A percentile compares a stretch with the other conserved stretches of the same genome.
phyloP scores from a whole-genome alignment of 768 basidiomycete genomes.

The Collybia nuda region DNA sequence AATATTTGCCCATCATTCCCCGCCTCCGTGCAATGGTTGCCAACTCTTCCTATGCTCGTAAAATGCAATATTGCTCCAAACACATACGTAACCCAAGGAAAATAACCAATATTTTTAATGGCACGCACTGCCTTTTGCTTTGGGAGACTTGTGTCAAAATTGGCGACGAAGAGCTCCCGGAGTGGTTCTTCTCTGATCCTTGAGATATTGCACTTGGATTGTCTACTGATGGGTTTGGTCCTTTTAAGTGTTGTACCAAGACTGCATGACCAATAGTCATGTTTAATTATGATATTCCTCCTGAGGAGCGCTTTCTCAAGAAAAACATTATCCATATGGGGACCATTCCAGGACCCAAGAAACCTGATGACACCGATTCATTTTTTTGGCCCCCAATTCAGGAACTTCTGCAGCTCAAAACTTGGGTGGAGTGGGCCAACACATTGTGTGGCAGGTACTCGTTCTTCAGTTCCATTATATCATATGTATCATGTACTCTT shows the following conservation, averaged over 20 bases:
- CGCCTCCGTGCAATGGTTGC: background rate
- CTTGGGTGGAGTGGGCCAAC: too few relatives aligned
- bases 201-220: conserved; percentile 38
- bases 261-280: conserved; percentile 39
- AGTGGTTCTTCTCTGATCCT: conserved; percentile 31
- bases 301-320: conserved; percentile 27
- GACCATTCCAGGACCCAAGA: conserved; percentile 39
- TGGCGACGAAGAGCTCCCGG: conserved; percentile 16
- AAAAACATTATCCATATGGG: conserved; percentile 31
- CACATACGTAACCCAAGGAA: conserved; percentile 7
- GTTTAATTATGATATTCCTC: conserved; percentile 28
- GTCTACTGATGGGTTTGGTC: conserved; percentile 36
- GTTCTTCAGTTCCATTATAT: too few relatives aligned
- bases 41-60: background rate
- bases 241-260: conserved; percentile 25
- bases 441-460: too few relatives aligned
- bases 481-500: too few relatives aligned
- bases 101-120: conserved; percentile 35
- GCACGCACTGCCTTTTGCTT: conserved; percentile 23
- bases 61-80: conserved; percentile 25
- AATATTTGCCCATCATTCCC: conserved; percentile 32
- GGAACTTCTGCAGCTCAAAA: too few relatives aligned
- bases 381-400: conserved; percentile 25
- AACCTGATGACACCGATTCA: conserved; percentile 29
- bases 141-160: conserved; percentile 19